Percentiles rank a stretch among this genome's conserved stretches.
Evolutionary conservation across 179 eudicot species (phyloP).

Genomic region (Beta lomatogona): DNA sequence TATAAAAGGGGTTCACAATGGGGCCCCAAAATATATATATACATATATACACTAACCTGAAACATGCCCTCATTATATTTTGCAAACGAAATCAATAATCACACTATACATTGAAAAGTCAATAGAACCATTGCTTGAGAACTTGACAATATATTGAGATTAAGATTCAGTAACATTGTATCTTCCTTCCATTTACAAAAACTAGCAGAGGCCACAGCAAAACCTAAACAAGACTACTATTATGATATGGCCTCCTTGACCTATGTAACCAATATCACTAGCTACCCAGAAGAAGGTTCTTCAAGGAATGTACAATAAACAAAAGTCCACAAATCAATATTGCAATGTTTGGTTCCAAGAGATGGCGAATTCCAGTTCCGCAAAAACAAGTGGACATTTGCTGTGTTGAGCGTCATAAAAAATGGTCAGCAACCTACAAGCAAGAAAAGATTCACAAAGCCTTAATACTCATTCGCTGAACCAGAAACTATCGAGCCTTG

Average conservation of each 20-base stretch:
- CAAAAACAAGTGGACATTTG: not conserved
- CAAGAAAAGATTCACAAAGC: not conserved
- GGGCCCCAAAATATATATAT: no score
- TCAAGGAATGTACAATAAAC: slow-evolving; percentile 25
- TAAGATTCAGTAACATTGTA: not conserved
- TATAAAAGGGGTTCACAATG: no score
- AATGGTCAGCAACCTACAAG: slow-evolving; percentile 29
- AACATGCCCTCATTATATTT: not conserved
- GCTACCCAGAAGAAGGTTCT: not conserved
- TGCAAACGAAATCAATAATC: not conserved
- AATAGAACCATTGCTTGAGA: not conserved
- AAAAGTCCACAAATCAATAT: slow-evolving; percentile 9
- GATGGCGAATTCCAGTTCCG: not conserved
- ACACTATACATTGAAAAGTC: not conserved
- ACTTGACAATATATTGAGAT: not conserved
- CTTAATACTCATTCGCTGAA: not conserved
- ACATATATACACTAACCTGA: not conserved
- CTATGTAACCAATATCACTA: not conserved
- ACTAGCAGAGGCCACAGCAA: slow-evolving; percentile 8
- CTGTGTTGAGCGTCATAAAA: slow-evolving; percentile 11
- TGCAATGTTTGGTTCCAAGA: not conserved
- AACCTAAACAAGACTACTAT: not conserved
- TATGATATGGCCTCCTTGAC: not conserved
- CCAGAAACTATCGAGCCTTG: no score
- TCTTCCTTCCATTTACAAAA: slow-evolving; percentile 13